Percentiles rank a stretch among this genome's conserved stretches.
These are phyloP conservation scores for Saksenaea oblongispora DNA, from an alignment of 371 early-diverging fungal genomes.

Conservation along the genomic window DNA sequence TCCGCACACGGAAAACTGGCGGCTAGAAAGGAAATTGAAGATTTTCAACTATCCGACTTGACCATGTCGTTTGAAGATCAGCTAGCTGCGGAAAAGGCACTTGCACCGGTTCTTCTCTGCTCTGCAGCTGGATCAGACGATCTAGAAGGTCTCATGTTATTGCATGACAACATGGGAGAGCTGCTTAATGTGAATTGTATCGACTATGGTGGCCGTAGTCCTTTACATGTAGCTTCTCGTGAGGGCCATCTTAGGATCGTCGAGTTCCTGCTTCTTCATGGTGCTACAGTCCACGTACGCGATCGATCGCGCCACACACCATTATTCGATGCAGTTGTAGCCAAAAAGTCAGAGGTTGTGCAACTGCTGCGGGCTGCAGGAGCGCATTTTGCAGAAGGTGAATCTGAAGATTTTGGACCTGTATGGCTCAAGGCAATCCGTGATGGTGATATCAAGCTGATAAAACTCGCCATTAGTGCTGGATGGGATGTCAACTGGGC, in stretches of 20 bases:
- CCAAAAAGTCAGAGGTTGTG: conserved; percentile 63
- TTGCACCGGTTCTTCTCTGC: conserved; percentile 87
- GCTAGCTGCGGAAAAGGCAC: conserved; percentile 68
- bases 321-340: conserved; percentile 78
- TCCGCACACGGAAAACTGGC: conserved; percentile 20
- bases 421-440: conserved; percentile 48
- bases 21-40: conserved; percentile 18
- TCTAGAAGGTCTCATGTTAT: conserved; percentile 68
- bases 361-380: conserved; percentile 76
- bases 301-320: conserved; percentile 91
- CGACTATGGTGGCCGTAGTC: conserved; percentile 88
- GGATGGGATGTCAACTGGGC: conserved; percentile 51
- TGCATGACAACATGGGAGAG: conserved; percentile 66
- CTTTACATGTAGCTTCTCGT: conserved; percentile 85
- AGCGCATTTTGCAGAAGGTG: conserved; percentile 88
- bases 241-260: conserved; percentile 74
- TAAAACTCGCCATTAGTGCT: conserved; percentile 34
- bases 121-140: conserved; percentile 88
- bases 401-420: conserved; percentile 63
- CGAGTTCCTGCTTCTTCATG: conserved; percentile 77
- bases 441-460: conserved; percentile 33
- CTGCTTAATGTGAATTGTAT: conserved; percentile 68
- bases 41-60: conserved; percentile 13
- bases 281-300: conserved; percentile 92
- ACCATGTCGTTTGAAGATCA: conserved; percentile 59